A percentile compares a stretch with the other conserved stretches of the same genome.
Conservation (phyloP, 2,329 filamentous ascomycete genomes). For the Pseudocercospora crystallina region DNA sequence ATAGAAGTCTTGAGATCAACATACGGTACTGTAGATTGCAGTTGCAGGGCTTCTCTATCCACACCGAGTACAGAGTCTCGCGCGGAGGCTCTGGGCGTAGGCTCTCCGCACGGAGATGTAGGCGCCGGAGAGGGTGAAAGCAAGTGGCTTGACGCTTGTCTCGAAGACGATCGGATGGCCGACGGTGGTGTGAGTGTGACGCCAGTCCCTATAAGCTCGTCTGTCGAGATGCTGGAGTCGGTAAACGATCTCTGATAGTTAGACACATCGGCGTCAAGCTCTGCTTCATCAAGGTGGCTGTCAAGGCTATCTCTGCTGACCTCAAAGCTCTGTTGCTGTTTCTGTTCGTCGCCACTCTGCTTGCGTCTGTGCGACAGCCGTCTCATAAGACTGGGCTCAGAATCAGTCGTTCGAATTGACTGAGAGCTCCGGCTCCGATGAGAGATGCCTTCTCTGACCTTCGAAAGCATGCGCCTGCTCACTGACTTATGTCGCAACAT, state of each 20-base stretch:
- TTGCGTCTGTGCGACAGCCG: slow-evolving; percentile 32
- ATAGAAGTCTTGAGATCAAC: slow-evolving; percentile 26
- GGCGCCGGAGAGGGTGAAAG: slow-evolving; percentile 14
- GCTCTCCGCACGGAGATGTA: slow-evolving; percentile 16
- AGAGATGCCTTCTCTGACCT: slow-evolving; percentile 35
- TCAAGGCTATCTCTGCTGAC: slow-evolving; percentile 28
- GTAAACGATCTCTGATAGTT: slow-evolving; percentile 26
- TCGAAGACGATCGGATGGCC: slow-evolving; percentile 1
- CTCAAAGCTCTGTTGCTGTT: slow-evolving; percentile 31
- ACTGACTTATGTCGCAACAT: slow-evolving; percentile 34
- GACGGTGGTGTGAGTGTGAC: slow-evolving; percentile 17
- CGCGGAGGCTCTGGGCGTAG: slow-evolving; percentile 21
- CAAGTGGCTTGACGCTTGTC: slow-evolving; percentile 10
- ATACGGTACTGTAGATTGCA: slow-evolving; percentile 24
- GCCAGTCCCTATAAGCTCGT: slow-evolving; percentile 18
- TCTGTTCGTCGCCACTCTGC: slow-evolving; percentile 22
- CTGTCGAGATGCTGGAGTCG: slow-evolving; percentile 30
- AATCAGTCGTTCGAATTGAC: slow-evolving; percentile 25
- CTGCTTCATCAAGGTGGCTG: slow-evolving; percentile 20
- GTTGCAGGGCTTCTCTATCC: background rate
- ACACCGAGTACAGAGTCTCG: background rate
- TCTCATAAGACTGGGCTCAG: slow-evolving; percentile 31
- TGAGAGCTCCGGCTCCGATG: slow-evolving; percentile 30
- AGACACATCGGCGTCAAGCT: slow-evolving; percentile 8
- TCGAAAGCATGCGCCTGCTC: slow-evolving; percentile 37